Conservation (phyloP, 495 filamentous ascomycete genomes). For the Penicillium angulare region DNA sequence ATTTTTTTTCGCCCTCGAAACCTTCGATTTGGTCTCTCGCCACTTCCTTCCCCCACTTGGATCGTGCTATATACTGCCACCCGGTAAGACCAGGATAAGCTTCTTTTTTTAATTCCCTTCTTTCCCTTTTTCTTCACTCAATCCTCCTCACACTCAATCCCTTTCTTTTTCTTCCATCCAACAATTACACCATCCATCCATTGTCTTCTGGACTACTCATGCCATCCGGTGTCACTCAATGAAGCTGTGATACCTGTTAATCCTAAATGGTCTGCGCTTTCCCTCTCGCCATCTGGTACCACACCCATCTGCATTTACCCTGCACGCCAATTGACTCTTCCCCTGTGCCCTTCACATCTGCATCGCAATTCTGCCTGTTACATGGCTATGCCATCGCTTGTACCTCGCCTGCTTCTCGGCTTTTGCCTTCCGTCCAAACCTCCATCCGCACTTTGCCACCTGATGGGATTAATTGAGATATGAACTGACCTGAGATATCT, state of each 20-base stretch:
- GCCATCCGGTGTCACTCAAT: slow-evolving; percentile 21
- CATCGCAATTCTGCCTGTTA: slow-evolving; percentile 18
- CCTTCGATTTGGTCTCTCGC: not conserved
- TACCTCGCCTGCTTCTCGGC: slow-evolving; percentile 8
- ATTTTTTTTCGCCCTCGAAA: too few species aligned
- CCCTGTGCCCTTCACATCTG: slow-evolving; percentile 2
- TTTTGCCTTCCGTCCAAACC: slow-evolving; percentile 1
- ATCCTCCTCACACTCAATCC: too few species aligned
- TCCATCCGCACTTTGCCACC: slow-evolving; percentile 15
- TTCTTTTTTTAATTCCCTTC: not conserved
- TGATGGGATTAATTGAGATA: slow-evolving; percentile 6
- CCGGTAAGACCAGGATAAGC: too few species aligned
- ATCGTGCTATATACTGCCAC: too few species aligned
- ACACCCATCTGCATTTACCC: slow-evolving; percentile 20
- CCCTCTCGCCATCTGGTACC: slow-evolving; percentile 21
- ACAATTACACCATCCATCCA: slow-evolving; percentile 1
- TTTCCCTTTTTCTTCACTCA: slow-evolving; percentile 11
- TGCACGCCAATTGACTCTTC: slow-evolving; percentile 6
- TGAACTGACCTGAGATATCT: slow-evolving; percentile 16
- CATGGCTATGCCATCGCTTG: slow-evolving; percentile 16
- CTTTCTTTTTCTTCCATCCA: slow-evolving; percentile 9
- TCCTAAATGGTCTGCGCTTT: slow-evolving; percentile 14
- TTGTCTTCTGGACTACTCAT: slow-evolving; percentile 14
- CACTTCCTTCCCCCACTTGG: not conserved
- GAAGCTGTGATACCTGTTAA: slow-evolving; percentile 24